phyloP scores from a whole-genome alignment of 2,329 filamentous ascomycete genomes.

The Tolypocladium tropicale region DNA sequence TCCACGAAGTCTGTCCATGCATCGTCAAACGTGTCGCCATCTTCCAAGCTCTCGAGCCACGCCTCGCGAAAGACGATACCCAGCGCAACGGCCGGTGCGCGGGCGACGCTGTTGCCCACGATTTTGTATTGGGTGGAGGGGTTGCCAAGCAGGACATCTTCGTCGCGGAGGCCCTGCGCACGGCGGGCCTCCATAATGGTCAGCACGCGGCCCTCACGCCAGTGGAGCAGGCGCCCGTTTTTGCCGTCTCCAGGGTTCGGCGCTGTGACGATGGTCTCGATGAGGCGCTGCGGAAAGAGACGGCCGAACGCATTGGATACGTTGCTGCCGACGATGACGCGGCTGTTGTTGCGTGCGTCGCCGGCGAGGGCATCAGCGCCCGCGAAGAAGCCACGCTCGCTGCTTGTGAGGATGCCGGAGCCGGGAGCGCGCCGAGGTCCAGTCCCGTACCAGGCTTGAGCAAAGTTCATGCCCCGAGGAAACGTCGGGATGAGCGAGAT shows the following conservation, averaged over 20 bases:
- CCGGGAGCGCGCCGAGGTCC: conserved; percentile 7
- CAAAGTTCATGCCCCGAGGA: conserved; percentile 45
- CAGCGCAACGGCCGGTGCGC: conserved; percentile 55
- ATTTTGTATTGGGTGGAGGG: conserved; percentile 49
- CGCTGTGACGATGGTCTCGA: conserved; percentile 53
- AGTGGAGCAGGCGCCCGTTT: conserved; percentile 50
- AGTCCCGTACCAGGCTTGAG: conserved; percentile 30
- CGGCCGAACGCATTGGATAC: conserved; percentile 39
- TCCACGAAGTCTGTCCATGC: not conserved
- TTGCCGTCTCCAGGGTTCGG: conserved; percentile 42
- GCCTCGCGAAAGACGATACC: conserved; percentile 55
- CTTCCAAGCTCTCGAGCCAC: conserved; percentile 13
- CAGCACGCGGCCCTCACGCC: conserved; percentile 49
- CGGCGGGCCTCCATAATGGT: conserved; percentile 57
- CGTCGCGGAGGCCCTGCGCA: conserved; percentile 59
- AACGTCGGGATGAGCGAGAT: conserved; percentile 48
- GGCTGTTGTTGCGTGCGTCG: too few species aligned
- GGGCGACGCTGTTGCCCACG: conserved; percentile 68
- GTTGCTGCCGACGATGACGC: conserved; percentile 9
- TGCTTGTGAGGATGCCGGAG: conserved; percentile 22
- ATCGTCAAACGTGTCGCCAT: not conserved
- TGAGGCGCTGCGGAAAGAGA: conserved; percentile 38
- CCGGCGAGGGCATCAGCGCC: not conserved
- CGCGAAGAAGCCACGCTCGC: conserved; percentile 30
- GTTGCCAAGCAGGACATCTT: conserved; percentile 57